Percentiles rank a stretch among this genome's conserved stretches.
Conservation (phyloP, 2,329 filamentous ascomycete genomes). For the Pseudogymnoascus sp. region DNA sequence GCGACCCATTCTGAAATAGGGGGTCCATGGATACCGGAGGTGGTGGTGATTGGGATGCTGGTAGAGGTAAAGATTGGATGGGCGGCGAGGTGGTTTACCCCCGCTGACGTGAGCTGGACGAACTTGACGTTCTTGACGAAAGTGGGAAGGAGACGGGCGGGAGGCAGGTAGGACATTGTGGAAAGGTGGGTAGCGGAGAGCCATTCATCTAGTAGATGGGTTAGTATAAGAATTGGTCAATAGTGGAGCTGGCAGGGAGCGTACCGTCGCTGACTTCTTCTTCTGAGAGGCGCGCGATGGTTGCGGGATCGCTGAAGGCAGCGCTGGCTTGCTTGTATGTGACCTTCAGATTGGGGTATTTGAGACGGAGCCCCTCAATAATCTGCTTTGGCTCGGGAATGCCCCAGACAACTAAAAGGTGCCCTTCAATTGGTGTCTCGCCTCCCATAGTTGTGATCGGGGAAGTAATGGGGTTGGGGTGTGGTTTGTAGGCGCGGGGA, state of each 20-base stretch:
- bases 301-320: constrained; percentile 4
- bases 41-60: constrained; percentile 29
- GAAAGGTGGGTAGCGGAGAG: constrained; percentile 27
- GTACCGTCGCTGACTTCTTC: constrained; percentile 13
- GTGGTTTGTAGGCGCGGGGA: neutral
- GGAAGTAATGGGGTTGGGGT: neutral
- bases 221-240: neutral
- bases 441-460: constrained; percentile 36
- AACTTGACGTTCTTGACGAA: constrained; percentile 29
- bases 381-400: constrained; percentile 34
- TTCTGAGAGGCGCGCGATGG: constrained; percentile 9
- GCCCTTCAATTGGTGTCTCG: constrained; percentile 30
- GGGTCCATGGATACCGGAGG: constrained; percentile 37
- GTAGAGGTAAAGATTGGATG: constrained; percentile 29
- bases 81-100: constrained; percentile 26
- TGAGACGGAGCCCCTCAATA: constrained; percentile 32
- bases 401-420: constrained; percentile 37
- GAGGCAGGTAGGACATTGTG: constrained; percentile 25
- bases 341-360: constrained; percentile 39
- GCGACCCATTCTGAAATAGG: constrained; percentile 62
- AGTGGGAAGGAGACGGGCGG: constrained; percentile 15
- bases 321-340: constrained; percentile 31
- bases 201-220: neutral
- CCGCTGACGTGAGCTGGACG: constrained; percentile 30
- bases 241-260: constrained; percentile 20